A percentile compares a stretch with the other conserved stretches of the same genome.
phyloP scores from a whole-genome alignment of 805 yeast species.

The Saccharomycopsis malanga region DNA sequence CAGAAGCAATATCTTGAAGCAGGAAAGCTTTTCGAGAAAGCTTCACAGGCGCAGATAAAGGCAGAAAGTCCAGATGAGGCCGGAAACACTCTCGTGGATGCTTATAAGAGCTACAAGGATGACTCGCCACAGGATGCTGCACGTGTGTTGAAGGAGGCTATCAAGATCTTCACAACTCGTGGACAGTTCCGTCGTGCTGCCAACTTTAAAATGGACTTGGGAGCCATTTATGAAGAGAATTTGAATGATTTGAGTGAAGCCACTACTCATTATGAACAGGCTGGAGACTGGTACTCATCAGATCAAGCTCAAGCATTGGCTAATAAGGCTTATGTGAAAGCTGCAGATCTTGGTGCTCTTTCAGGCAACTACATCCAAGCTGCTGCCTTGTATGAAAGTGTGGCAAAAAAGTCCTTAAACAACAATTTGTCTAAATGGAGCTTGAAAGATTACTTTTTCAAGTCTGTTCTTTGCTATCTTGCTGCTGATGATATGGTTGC shows the following conservation, averaged over 20 bases:
- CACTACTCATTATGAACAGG: conserved; percentile 72
- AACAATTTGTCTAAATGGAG: conserved; percentile 83
- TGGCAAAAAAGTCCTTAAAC: conserved; percentile 68
- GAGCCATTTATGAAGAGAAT: conserved; percentile 74
- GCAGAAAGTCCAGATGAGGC: conserved; percentile 84
- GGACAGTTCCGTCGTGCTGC: conserved; percentile 98
- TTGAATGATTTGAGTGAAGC: conserved; percentile 64
- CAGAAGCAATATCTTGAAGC: conserved; percentile 68
- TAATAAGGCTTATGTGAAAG: conserved; percentile 79
- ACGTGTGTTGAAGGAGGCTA: conserved; percentile 65
- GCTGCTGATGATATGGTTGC: conserved; percentile 85
- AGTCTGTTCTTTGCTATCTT: conserved; percentile 73
- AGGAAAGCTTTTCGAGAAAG: conserved; percentile 77
- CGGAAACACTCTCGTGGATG: conserved; percentile 83
- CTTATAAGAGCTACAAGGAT: conserved; percentile 76
- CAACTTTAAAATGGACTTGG: conserved; percentile 81
- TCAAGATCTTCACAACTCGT: conserved; percentile 73
- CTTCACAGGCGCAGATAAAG: conserved; percentile 71
- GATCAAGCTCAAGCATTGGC: conserved; percentile 91
- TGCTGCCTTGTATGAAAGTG: conserved; percentile 64
- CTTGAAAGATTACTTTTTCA: conserved; percentile 83
- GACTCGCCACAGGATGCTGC: conserved; percentile 75
- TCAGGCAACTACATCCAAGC: conserved; percentile 72
- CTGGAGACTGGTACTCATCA: conserved; percentile 92
- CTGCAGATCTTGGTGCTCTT: conserved; percentile 81